phyloP scores from a whole-genome alignment of 2,329 filamentous ascomycete species.

The Taxawa tesnikishii region DNA sequence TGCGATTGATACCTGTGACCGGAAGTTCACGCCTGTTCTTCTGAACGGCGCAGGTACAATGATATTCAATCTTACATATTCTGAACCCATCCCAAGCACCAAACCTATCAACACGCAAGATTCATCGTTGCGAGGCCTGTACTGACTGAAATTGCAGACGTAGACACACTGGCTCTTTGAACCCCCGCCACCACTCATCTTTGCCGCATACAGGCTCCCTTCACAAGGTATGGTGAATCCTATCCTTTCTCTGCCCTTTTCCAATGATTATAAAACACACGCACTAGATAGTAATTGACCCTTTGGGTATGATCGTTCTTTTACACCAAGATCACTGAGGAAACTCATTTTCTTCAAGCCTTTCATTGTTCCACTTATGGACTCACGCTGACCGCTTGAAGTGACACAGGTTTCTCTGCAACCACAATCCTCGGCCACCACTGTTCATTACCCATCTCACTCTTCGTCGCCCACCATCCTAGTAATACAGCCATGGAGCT shows the following conservation, averaged over 20 bases:
- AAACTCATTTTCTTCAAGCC: background rate
- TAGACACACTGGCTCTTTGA: too few relatives aligned
- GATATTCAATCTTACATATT: slow-evolving; percentile 99
- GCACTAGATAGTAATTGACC: slow-evolving; percentile 44
- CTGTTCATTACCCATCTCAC: background rate
- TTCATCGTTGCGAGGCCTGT: background rate
- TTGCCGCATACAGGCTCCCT: too few relatives aligned
- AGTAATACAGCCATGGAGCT: slow-evolving; percentile 10
- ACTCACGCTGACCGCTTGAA: background rate
- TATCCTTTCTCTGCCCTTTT: slow-evolving; percentile 16
- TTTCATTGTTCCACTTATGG: background rate
- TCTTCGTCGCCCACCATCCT: background rate
- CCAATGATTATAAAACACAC: slow-evolving; percentile 51
- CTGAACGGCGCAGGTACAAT: slow-evolving; percentile 61
- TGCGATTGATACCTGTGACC: slow-evolving; percentile 84
- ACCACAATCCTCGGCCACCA: slow-evolving; percentile 1
- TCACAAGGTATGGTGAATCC: slow-evolving; percentile 1
- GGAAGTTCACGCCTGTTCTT: slow-evolving; percentile 87
- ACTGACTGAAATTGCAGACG: slow-evolving; percentile 1
- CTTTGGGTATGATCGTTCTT: slow-evolving; percentile 20
- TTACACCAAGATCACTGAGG: slow-evolving; percentile 29
- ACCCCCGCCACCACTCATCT: too few relatives aligned
- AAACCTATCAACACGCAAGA: slow-evolving; percentile 2
- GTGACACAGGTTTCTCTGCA: background rate
- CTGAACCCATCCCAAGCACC: slow-evolving; percentile 43